Evolutionary conservation across 2,329 filamentous ascomycete species (phyloP), one percentile per base, ranked within the genome.

Genomic region (Fusarium sp.): DNA sequence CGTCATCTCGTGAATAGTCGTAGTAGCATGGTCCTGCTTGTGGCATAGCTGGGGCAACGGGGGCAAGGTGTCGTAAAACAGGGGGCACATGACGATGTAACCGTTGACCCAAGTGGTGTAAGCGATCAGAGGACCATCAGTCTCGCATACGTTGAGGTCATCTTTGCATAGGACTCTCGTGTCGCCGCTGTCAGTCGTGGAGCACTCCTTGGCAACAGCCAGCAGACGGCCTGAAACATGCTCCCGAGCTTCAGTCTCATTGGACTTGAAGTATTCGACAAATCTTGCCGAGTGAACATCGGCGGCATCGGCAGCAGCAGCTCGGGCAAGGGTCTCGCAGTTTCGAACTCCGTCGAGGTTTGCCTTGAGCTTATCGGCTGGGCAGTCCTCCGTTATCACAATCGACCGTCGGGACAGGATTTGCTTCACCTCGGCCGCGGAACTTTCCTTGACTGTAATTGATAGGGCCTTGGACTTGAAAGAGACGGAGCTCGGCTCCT

Each of bases 211-310:
- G 1, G 73, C 74, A 1, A 76, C 73, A 6, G 73, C 71, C 4
- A 74, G 27, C 2, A 76, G 71, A 15, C 74, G 69, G 5, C 73
- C 73, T 2, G 62, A 47, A 1, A 76, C 74, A 12, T 67, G 74
- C 11, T 76, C 33, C 4, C 74, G 66, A 6, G 69, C 20, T 4
- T 32, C 17, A 1, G 73, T 76, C 35, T 76, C 68, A 50, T 76
- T 76, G 2, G 73, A 76, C 20, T 76, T 76, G 69, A 76, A 76
- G 33, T 74, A 76, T 60, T 76, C 74, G 2, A 76, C 66, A 11
- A 76, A 76, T 30, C 71, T 64, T 2, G 66, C 37, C 0, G 74
- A 76, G 5, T 66, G 63, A 5, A 65, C 22, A 2, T 76, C 32
- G 0, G 73, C 59, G 0, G 74, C 73, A 37, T 76, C 74, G 0